Evolutionary conservation across 805 yeast species (phyloP).

Genomic region (Candida vartiovaarae): DNA sequence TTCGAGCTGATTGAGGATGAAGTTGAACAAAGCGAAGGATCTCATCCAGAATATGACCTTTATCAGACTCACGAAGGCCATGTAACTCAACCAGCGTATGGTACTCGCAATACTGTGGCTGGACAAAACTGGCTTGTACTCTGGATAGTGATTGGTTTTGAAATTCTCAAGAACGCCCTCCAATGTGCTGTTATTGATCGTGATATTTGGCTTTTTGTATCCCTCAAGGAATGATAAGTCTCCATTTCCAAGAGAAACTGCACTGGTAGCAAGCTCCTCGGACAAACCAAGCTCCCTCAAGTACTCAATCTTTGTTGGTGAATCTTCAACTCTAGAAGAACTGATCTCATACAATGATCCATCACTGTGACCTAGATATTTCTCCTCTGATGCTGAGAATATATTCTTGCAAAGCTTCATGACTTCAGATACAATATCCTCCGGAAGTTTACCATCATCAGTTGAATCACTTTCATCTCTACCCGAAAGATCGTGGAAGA

Average conservation of each 20-base stretch:
- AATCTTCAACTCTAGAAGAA: slow-evolving; percentile 35
- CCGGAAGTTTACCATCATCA: slow-evolving; percentile 26
- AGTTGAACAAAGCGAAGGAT: slow-evolving; percentile 37
- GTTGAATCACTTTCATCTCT: slow-evolving; percentile 17
- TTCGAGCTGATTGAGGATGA: slow-evolving; percentile 32
- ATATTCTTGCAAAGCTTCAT: slow-evolving; percentile 37
- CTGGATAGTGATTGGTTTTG: slow-evolving; percentile 19
- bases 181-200: slow-evolving; percentile 27
- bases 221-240: slow-evolving; percentile 21
- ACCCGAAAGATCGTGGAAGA: slow-evolving; percentile 29
- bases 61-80: slow-evolving; percentile 29
- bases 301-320: slow-evolving; percentile 28
- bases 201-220: slow-evolving; percentile 19
- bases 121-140: slow-evolving; percentile 24
- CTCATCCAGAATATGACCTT: slow-evolving; percentile 30
- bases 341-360: slow-evolving; percentile 31
- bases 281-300: slow-evolving; percentile 26
- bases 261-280: slow-evolving; percentile 24
- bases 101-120: slow-evolving; percentile 31
- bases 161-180: slow-evolving; percentile 13
- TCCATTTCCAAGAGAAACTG: slow-evolving; percentile 28
- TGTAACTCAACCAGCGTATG: slow-evolving; percentile 36
- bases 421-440: slow-evolving; percentile 37
- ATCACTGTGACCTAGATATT: slow-evolving; percentile 26
- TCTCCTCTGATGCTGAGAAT: slow-evolving; percentile 31